A percentile compares a stretch with the other conserved stretches of the same genome.
These are phyloP conservation scores for Acanthamoeba culbertsoni DNA, from an alignment of 208 protist genomes.

Conservation along the genomic window DNA sequence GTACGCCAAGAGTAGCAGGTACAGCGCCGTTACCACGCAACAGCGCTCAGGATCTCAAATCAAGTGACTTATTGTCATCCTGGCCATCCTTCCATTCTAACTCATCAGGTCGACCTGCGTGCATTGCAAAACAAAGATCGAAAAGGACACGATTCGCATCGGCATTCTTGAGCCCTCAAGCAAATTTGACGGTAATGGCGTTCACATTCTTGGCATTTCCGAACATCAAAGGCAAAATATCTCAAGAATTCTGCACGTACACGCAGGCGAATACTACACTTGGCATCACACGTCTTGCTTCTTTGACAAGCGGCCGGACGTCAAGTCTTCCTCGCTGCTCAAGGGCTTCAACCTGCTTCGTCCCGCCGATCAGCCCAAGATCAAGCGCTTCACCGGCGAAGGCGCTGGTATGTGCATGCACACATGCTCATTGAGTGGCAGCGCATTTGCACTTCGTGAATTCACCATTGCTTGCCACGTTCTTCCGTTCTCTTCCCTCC, in stretches of 20 bases:
- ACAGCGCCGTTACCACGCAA: neutral
- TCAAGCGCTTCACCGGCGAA: conserved; percentile 15
- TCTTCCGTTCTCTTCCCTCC: neutral
- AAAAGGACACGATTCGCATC: conserved; percentile 58
- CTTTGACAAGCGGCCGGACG: conserved; percentile 45
- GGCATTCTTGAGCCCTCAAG: conserved; percentile 18
- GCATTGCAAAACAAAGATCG: conserved; percentile 48
- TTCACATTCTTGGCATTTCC: neutral
- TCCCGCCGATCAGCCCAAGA: conserved; percentile 42
- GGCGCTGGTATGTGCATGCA: no score
- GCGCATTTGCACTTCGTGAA: no score
- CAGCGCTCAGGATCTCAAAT: neutral
- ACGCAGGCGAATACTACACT: neutral
- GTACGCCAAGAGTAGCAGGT: conserved; percentile 54
- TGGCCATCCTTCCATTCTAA: neutral
- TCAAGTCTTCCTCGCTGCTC: neutral
- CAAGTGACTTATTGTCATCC: neutral
- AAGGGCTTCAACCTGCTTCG: conserved; percentile 34
- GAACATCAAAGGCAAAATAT: neutral
- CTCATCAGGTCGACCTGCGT: conserved; percentile 22
- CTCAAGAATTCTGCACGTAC: neutral
- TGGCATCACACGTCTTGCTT: conserved; percentile 50
- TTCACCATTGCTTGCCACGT: neutral
- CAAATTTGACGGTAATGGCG: conserved; percentile 20
- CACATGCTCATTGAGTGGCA: no score